phyloP scores from a whole-genome alignment of 805 yeast genomes.

The Limtongia smithiae region DNA sequence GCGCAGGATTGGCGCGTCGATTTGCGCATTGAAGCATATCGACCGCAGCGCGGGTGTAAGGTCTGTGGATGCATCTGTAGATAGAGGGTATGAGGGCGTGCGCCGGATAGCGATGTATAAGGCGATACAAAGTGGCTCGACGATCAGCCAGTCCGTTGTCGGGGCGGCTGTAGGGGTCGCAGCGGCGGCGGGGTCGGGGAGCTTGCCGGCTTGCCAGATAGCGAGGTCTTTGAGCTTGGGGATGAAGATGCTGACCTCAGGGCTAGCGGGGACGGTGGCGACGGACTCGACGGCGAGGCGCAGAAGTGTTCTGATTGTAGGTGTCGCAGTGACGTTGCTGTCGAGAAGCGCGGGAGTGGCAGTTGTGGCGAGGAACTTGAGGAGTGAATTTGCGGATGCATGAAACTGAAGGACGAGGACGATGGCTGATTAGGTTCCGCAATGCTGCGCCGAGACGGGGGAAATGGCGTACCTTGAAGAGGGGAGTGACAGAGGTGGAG shows the following conservation, averaged over 20 bases:
- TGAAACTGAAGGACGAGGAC: conserved; percentile 5
- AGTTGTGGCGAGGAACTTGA: conserved; percentile 11
- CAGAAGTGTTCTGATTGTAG: conserved; percentile 1
- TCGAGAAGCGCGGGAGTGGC: conserved; percentile 20
- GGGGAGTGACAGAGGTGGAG: background rate
- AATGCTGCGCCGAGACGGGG: no score
- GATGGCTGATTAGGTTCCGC: no score
- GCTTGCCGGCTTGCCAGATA: background rate
- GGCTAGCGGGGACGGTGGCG: conserved; percentile 16
- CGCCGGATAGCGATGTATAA: conserved; percentile 18
- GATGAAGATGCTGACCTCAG: conserved; percentile 19
- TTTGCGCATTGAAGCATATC: conserved; percentile 18
- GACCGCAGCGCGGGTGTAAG: conserved; percentile 18
- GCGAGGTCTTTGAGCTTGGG: conserved; percentile 19
- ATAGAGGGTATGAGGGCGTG: conserved; percentile 20
- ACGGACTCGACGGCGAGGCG: conserved; percentile 23
- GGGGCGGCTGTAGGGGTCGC: background rate
- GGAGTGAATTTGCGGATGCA: conserved; percentile 13
- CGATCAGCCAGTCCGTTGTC: conserved; percentile 15
- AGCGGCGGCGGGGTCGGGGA: background rate
- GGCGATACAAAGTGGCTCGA: conserved; percentile 19
- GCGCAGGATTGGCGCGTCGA: conserved; percentile 7
- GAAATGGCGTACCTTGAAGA: no score
- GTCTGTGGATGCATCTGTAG: conserved; percentile 23
- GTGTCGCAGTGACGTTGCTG: background rate